Conservation (phyloP, 306 rosid species). For the Cucurbita ficifolia region DNA sequence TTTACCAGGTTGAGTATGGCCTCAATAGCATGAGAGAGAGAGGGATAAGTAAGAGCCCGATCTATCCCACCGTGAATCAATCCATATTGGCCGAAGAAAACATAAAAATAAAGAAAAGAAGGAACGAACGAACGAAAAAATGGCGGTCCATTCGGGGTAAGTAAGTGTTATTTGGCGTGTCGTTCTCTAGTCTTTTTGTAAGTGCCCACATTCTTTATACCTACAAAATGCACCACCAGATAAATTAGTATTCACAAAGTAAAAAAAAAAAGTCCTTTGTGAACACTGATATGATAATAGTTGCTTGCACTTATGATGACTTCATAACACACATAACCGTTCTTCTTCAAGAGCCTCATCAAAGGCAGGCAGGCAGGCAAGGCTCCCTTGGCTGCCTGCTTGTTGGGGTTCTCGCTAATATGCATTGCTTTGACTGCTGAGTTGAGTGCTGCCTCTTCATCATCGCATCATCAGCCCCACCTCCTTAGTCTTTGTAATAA, state of each 20-base stretch:
- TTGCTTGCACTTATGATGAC: neutral
- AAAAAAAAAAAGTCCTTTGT: slow-evolving; percentile 8
- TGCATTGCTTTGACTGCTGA: neutral
- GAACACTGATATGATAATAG: neutral
- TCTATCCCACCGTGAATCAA: neutral
- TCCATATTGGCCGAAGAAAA: neutral
- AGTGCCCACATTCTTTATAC: slow-evolving; percentile 10
- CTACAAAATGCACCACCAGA: neutral
- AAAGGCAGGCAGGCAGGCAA: too few species aligned
- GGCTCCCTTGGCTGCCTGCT: neutral
- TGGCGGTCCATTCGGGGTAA: slow-evolving; percentile 50
- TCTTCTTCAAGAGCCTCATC: neutral
- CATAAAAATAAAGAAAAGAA: slow-evolving; percentile 17
- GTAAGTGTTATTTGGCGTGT: slow-evolving; percentile 52
- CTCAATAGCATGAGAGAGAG: slow-evolving; percentile 24
- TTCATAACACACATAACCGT: neutral
- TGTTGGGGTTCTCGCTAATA: neutral
- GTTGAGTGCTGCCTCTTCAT: neutral
- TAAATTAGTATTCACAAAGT: neutral
- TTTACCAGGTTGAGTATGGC: slow-evolving; percentile 44
- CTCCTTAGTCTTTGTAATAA: neutral
- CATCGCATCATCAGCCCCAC: neutral
- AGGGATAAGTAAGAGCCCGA: neutral
- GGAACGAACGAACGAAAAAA: too few species aligned
- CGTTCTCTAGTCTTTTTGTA: slow-evolving; percentile 26